Base-by-base conservation (phyloP, 1,139 yeast species). In the Suhomyces panamericanus region DNA sequence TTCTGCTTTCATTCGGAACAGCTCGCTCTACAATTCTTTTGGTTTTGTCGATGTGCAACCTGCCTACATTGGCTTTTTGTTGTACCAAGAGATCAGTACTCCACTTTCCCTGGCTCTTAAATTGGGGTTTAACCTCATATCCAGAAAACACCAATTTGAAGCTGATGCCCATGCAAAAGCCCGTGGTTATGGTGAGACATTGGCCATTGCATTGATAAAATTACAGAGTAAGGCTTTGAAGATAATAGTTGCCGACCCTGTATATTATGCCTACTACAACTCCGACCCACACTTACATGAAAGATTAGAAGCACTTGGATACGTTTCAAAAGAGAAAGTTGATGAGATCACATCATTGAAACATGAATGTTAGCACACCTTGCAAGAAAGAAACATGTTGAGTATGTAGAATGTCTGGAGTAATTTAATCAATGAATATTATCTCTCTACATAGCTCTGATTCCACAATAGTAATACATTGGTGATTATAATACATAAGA, bases 231-330 rank as follows among this genome's bases (percentile, higher is more conserved):
- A 88, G 62, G 91, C 93, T 66, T 77, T 93, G 63, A 77, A 90
- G 45, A 78, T 91, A 28, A 78, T 89, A 73, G 89, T 86, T 59
- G 95, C 95, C 32, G 98, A 93, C 63, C 81, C 91, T 79, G 76
- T 90, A 55, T 93, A 83, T 66, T 86, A 96, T 27, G 85, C 95
- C 35, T 93, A 88, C 67, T 90, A 85, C 62, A 84, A 87, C 64
- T 85, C 95, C 39, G 99, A 93, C 60, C 99, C 99, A 41, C 85
- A 89, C 46, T 71, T 91, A 54, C 81, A 93, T 14, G 98, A 93
- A 70, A 84, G 99, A 71, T 75, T 93, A 56, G 63, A 70, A 37
- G 96, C 96, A 9, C 73, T 93, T 48, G 83, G 80, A 26, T 73
- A 73, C 56, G 70, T 70, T 36, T 70, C 70, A 47, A 75, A 63